Evolutionary conservation across 2,329 filamentous ascomycete genomes (phyloP), one percentile per base, ranked within the genome.

Genomic region (Rutstroemia sydowiana): DNA sequence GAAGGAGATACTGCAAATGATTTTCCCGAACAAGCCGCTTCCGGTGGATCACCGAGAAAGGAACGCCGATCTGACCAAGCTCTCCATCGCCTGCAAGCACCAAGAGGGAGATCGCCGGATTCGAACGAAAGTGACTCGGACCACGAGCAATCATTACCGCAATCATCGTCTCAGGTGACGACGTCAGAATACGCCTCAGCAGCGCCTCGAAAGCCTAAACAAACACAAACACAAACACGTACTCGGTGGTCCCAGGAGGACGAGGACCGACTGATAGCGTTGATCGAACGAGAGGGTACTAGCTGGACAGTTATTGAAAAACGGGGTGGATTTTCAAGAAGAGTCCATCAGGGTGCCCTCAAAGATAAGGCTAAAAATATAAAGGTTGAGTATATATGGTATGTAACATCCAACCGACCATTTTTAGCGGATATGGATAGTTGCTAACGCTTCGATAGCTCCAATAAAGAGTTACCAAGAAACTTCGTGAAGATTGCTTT

Each of bases 351-450:
- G 54, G 75, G 78, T 2, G 74, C 78, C 41, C 55, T 81, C 7
- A 78, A 77, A 57, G 75, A 78, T 56, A 73, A 73, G 54, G 78
- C 76, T 3, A 69, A 78, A 46, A 79, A 78, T 54, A 64, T 81
- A 52, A 77, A 76, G 60, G 65, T 71, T 37, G 65, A 65, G n/a
- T 41, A 20, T 41, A 20, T 41, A 13, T 20, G 21, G 37, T 41
- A 41, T 41, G 37, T 41, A 18, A 5, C 36, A 20, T 20, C 14
- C 18, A 16, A 8, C 7, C 5, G 13, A 36, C 18, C 13, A n/a
- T n/a, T 13, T 36, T 36, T 13, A n/a, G 10, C 18, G 14, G 34
- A 6, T 2, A n/a, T 36, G 31, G 10, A 34, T 5, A 11, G 31
- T n/a, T 34, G 31, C 31, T 34, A 8, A 8, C n/a, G n/a, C 5